These are phyloP conservation scores for Hypoxylon sp. DNA, from an alignment of 2,329 filamentous ascomycete species.

Conservation along the genomic window DNA sequence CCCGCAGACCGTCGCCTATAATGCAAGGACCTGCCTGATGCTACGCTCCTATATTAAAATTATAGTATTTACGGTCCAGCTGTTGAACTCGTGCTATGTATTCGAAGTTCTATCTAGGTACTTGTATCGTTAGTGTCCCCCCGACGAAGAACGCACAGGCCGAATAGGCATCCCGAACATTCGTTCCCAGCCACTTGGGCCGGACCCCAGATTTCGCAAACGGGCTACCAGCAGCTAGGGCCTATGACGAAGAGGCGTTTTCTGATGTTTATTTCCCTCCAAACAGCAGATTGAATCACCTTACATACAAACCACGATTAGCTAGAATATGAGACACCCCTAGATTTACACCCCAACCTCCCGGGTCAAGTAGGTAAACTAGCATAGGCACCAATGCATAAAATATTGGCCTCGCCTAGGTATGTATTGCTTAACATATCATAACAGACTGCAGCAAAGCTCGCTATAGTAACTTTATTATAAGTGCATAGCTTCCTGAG, in stretches of 20 bases:
- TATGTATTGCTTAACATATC: too few relatives aligned
- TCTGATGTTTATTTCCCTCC: conserved; percentile 18
- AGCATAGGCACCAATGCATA: too few relatives aligned
- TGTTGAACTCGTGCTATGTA: too few relatives aligned
- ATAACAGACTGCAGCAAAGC: conserved; percentile 11
- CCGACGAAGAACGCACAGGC: conserved; percentile 40
- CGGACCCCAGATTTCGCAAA: conserved; percentile 33
- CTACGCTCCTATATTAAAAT: not conserved
- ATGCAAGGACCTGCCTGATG: conserved; percentile 6
- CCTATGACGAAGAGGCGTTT: conserved; percentile 26
- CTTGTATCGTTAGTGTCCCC: too few relatives aligned
- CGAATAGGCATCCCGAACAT: conserved; percentile 29
- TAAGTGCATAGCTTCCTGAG: conserved; percentile 21
- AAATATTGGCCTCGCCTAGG: too few relatives aligned
- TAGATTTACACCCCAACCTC: too few relatives aligned
- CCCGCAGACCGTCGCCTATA: not conserved
- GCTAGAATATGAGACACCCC: too few relatives aligned
- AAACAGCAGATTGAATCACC: too few relatives aligned
- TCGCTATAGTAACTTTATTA: conserved; percentile 26
- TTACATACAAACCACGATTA: too few relatives aligned
- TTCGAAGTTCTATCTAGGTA: too few relatives aligned
- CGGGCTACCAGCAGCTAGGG: conserved; percentile 16
- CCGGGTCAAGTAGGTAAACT: too few relatives aligned
- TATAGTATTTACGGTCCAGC: too few relatives aligned
- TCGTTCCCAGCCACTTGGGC: conserved; percentile 31